phyloP scores from a whole-genome alignment of 352 stramenopile genomes.

The Pythium coloratum region DNA sequence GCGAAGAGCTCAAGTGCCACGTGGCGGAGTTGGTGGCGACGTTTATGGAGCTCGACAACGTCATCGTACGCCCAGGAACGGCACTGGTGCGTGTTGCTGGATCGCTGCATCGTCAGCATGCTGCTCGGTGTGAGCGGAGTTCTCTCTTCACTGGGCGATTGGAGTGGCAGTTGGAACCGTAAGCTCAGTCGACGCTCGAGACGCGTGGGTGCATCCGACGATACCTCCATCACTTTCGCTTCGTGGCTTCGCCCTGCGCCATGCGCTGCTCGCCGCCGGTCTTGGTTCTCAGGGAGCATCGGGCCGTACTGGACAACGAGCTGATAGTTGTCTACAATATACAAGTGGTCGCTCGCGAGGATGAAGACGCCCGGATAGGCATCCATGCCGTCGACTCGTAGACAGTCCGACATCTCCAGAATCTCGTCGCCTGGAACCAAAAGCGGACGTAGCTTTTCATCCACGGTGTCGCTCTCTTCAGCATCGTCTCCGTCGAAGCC shows the following conservation, averaged over 20 bases:
- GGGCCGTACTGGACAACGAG: conserved; percentile 28
- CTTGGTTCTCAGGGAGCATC: conserved; percentile 3
- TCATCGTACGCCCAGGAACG: conserved; percentile 76
- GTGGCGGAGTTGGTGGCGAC: conserved; percentile 71
- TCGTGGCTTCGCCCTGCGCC: not conserved
- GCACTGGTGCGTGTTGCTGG: conserved; percentile 58
- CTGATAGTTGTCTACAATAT: conserved; percentile 79
- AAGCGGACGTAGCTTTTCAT: conserved; percentile 69
- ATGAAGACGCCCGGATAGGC: conserved; percentile 72
- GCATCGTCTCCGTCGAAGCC: conserved; percentile 20
- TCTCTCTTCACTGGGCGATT: conserved; percentile 4
- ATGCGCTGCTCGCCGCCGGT: not conserved
- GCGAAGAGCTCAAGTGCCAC: conserved; percentile 78
- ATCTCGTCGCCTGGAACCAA: conserved; percentile 70
- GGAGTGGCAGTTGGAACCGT: conserved; percentile 29
- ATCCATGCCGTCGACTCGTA: conserved; percentile 78
- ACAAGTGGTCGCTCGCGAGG: conserved; percentile 62
- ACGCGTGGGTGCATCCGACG: conserved; percentile 42
- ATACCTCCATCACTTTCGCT: conserved; percentile 52
- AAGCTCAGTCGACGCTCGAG: conserved; percentile 56
- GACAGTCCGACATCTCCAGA: conserved; percentile 62
- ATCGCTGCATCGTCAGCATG: conserved; percentile 28
- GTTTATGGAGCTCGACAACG: conserved; percentile 74
- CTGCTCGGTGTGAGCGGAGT: conserved; percentile 17
- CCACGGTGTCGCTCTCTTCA: conserved; percentile 32